Evolutionary conservation across 148 eudicot species (phyloP).

Genomic region (Selenicereus undatus): DNA sequence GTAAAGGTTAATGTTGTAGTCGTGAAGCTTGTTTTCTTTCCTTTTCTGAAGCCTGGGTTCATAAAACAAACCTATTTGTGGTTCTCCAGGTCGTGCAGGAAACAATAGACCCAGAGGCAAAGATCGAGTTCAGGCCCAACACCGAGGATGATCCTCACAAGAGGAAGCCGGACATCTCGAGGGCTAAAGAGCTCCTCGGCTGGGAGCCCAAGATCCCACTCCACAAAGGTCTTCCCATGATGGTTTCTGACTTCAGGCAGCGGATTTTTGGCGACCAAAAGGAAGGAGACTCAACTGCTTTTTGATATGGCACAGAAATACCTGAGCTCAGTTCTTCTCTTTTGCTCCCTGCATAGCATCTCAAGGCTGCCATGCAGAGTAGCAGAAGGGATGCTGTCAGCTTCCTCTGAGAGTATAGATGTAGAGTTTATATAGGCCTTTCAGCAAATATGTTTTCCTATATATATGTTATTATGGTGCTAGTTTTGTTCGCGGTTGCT

Average conservation of each 20-base stretch:
- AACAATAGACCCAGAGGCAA: conserved; percentile 88
- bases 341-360: conserved; percentile 3
- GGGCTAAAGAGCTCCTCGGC: conserved; percentile 83
- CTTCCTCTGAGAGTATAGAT: conserved; percentile 21
- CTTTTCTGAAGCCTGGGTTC: not conserved
- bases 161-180: conserved; percentile 89
- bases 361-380: conserved; percentile 9
- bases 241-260: conserved; percentile 85
- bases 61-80: not conserved
- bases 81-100: conserved; percentile 77
- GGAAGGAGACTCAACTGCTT: conserved; percentile 31
- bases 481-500: conserved; percentile 17
- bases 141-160: conserved; percentile 97
- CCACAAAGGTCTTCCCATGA: conserved; percentile 82
- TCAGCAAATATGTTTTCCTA: conserved; percentile 15
- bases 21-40: not conserved
- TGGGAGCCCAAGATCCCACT: conserved; percentile 95
- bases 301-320: conserved; percentile 7
- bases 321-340: conserved; percentile 3
- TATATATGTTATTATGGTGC: conserved; percentile 16
- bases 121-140: conserved; percentile 76
- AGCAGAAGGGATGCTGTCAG: conserved; percentile 17
- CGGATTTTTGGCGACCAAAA: conserved; percentile 91
- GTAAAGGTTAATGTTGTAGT: not conserved
- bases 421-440: conserved; percentile 32